Evolutionary conservation across 225 moss, liverwort and hornwort genomes (phyloP), one percentile per base, ranked within the genome.

Genomic region (Antitrichia curtipendula): DNA sequence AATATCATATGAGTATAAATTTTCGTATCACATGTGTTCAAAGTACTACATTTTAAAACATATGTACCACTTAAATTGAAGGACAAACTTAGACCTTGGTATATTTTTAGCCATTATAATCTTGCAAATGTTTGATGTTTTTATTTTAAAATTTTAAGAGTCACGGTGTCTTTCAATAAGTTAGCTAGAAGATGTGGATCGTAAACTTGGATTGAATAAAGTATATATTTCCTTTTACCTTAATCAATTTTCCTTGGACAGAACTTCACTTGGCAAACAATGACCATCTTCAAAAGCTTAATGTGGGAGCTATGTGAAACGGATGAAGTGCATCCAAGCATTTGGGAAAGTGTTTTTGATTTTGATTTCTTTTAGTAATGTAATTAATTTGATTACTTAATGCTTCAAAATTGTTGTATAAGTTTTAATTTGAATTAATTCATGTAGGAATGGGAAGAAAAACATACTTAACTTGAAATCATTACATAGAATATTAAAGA

Each of bases 201-300:
- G 6, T 16, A 72, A 72, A 45, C 45, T 72, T 72, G 17, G 16
- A 72, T 28, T 28, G 28, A 45, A 72, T 6, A 45, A 28, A 45
- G 29, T 6, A 28, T 0, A 43, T 16, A 70, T 70, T 70, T 41
- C 15, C 7, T 70, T 69, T 69, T 1, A 69, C 14, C 5, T 69
- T 23, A 40, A 68, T 68, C 4, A 38, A 68, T 38, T 2, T 66
- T 2, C 0, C 4, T 0, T 36, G 36, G 0, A 18, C 20, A 6
- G n/a, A 68, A 68, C 3, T 11, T 4, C 21, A 34, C 3, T 36
- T 34, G 12, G 20, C 21, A n/a, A 66, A 66, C 12, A n/a, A n/a
- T 21, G 34, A 10, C 17, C 18, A 34, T 34, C 10, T 64, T 64
- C 2, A n/a, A 0, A 66, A n/a, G 21, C 6, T 12, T 65, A 65